phyloP scores from a whole-genome alignment of 139 green algal species.

The Mesotaenium endlicherianum region DNA sequence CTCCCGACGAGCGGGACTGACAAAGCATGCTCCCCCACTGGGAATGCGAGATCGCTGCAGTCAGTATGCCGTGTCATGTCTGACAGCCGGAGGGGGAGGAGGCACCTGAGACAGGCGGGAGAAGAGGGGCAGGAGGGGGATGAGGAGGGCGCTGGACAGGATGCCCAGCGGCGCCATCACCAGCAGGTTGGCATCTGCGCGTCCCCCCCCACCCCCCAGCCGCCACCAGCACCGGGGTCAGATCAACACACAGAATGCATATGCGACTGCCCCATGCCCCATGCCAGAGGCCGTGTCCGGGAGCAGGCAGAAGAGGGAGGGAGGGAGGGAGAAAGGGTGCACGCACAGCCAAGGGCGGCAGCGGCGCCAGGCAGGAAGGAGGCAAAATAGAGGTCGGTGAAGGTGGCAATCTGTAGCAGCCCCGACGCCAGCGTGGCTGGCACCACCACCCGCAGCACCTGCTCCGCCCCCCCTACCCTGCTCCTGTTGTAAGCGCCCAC shows the following conservation, averaged over 20 bases:
- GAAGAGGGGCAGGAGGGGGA: conserved; percentile 54
- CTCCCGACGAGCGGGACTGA: too few relatives aligned
- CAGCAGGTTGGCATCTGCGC: conserved; percentile 50
- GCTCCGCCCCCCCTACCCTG: too few relatives aligned
- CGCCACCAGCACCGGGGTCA: too few relatives aligned
- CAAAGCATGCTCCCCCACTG: too few relatives aligned
- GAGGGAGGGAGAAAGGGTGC: neutral
- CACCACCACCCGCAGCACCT: conserved; percentile 45
- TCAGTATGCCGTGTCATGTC: too few relatives aligned
- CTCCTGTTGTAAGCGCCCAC: too few relatives aligned
- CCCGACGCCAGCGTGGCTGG: conserved; percentile 49
- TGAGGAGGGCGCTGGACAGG: conserved; percentile 52
- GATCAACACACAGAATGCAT: too few relatives aligned
- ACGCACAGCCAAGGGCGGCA: conserved; percentile 50
- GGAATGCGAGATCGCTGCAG: too few relatives aligned
- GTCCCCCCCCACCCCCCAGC: neutral
- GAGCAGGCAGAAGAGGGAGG: neutral
- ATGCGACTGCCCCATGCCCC: too few relatives aligned
- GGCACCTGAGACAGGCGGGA: conserved; percentile 24
- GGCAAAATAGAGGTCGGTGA: conserved; percentile 61
- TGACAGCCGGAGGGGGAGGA: neutral
- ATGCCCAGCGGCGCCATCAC: conserved; percentile 56
- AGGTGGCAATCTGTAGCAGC: conserved; percentile 60
- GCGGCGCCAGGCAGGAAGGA: conserved; percentile 54
- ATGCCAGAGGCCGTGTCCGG: too few relatives aligned